A percentile compares a stretch with the other conserved stretches of the same genome.
phyloP scores from a whole-genome alignment of 179 eudicot genomes.

The Corrigiola litoralis region DNA sequence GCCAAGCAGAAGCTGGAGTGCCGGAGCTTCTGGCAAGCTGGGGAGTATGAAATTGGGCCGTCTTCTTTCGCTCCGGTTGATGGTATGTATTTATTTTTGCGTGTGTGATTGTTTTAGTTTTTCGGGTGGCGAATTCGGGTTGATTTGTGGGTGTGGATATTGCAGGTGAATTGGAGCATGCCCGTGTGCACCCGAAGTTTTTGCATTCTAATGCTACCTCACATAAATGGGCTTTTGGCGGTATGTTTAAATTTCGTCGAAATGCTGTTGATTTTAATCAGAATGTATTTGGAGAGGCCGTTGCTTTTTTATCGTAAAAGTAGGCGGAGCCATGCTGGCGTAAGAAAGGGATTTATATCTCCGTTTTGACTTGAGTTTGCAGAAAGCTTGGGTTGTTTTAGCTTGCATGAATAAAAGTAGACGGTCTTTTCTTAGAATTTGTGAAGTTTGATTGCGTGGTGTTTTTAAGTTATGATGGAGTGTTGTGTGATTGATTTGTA shows the following conservation, averaged over 20 bases:
- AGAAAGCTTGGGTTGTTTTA: too few relatives aligned
- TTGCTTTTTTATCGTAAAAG: not conserved
- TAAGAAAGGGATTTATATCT: too few relatives aligned
- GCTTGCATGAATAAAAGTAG: too few relatives aligned
- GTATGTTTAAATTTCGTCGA: conserved; percentile 19
- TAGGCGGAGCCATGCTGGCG: too few relatives aligned
- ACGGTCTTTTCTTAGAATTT: too few relatives aligned
- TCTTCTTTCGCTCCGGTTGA: conserved; percentile 33
- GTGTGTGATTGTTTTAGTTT: not conserved
- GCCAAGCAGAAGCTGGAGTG: conserved; percentile 42
- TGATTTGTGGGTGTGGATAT: not conserved
- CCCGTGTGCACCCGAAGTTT: conserved; percentile 97
- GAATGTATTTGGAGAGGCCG: not conserved
- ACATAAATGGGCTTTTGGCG: conserved; percentile 98
- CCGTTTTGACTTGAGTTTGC: too few relatives aligned
- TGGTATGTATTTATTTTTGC: conserved; percentile 30
- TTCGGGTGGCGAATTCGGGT: not conserved
- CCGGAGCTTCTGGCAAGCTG: conserved; percentile 95
- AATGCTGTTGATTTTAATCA: not conserved
- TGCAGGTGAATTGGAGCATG: conserved; percentile 89
- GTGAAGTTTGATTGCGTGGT: too few relatives aligned
- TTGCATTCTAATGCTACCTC: conserved; percentile 97
- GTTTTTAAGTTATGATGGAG: too few relatives aligned
- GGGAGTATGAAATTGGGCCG: conserved; percentile 49
- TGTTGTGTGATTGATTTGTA: too few relatives aligned